Conservation (phyloP, 306 rosid species). For the Pterocarpus santalinus region DNA sequence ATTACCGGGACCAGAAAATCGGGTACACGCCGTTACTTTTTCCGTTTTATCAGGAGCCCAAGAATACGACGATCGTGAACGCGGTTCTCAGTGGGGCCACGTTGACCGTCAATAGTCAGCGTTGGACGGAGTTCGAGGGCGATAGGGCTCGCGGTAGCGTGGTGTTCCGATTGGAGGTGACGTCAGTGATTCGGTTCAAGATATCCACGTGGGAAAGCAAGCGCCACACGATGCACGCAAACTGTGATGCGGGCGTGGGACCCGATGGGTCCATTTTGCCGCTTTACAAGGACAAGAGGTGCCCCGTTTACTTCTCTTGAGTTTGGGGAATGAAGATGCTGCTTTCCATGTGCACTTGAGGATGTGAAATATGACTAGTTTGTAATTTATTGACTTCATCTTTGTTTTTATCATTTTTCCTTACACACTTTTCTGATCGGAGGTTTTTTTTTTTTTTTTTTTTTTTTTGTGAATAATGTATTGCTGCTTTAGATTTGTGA, state of each 20-base stretch:
- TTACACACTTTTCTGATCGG: neutral
- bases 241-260: constrained; percentile 75
- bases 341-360: neutral
- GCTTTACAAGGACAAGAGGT: constrained; percentile 58
- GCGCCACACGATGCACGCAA: constrained; percentile 77
- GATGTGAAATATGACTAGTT: constrained; percentile 1
- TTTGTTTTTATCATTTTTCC: neutral
- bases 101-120: constrained; percentile 59
- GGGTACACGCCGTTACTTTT: constrained; percentile 57
- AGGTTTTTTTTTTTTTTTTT: neutral
- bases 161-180: constrained; percentile 68
- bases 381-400: neutral
- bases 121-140: constrained; percentile 69
- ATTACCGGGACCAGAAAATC: constrained; percentile 65
- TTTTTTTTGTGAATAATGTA: neutral
- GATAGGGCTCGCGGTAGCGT: constrained; percentile 72
- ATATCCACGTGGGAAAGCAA: constrained; percentile 70
- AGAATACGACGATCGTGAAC: constrained; percentile 59
- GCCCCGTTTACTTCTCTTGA: constrained; percentile 81
- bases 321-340: neutral
- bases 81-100: constrained; percentile 60
- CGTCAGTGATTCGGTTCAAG: constrained; percentile 67
- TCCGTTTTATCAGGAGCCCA: constrained; percentile 73
- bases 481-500: constrained; percentile 20
- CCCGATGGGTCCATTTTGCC: constrained; percentile 67